These are phyloP conservation scores for Pseudodiploospora longispora DNA, from an alignment of 2,329 filamentous ascomycete species.

Conservation along the genomic window DNA sequence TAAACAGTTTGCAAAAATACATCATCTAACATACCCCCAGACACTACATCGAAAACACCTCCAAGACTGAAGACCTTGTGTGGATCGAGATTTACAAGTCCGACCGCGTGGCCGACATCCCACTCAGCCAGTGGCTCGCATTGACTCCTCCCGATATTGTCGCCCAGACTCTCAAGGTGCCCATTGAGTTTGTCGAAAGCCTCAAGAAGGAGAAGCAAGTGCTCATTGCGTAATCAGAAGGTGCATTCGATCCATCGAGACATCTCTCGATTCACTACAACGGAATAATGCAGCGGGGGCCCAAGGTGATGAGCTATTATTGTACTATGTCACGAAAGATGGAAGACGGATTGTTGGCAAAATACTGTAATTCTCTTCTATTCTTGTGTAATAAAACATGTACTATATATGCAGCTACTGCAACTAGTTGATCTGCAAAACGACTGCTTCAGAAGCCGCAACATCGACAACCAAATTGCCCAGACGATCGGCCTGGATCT, in stretches of 20 bases:
- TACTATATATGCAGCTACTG: too few species aligned
- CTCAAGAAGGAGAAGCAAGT: constrained; percentile 59
- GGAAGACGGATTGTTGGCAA: too few species aligned
- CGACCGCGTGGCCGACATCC: constrained; percentile 58
- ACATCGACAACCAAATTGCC: constrained; percentile 11
- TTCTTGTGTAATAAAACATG: neutral
- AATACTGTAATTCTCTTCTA: neutral
- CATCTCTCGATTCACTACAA: too few species aligned
- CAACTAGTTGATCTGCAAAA: constrained; percentile 5
- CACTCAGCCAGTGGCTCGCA: constrained; percentile 61
- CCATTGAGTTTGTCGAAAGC: constrained; percentile 44
- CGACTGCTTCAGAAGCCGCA: constrained; percentile 12
- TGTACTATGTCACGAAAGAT: too few species aligned
- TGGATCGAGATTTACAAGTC: constrained; percentile 66
- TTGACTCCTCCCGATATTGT: constrained; percentile 57
- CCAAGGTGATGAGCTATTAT: too few species aligned
- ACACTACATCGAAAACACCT: constrained; percentile 64
- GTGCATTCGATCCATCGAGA: too few species aligned
- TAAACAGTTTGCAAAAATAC: too few species aligned
- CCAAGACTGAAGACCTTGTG: constrained; percentile 52
- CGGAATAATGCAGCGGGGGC: too few species aligned
- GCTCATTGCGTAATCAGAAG: constrained; percentile 20
- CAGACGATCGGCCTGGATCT: constrained; percentile 6
- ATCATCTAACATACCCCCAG: constrained; percentile 17
- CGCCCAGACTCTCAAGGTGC: constrained; percentile 50